Evolutionary conservation across 2,329 filamentous ascomycete species (phyloP).

Genomic region (Cordyceps militaris): DNA sequence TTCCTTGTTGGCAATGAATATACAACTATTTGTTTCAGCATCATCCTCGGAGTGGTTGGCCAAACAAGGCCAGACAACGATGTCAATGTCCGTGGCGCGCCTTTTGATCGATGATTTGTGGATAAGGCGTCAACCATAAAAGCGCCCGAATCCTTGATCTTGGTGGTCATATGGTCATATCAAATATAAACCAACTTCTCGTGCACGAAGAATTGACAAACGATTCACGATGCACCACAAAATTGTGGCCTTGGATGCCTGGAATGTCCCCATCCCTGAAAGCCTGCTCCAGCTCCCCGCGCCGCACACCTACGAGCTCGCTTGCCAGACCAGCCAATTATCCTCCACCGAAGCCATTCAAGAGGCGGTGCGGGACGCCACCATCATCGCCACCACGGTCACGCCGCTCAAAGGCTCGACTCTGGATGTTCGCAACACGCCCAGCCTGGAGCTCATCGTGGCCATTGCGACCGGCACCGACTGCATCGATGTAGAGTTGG

Average conservation of each 20-base stretch:
- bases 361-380: background rate
- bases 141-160: background rate
- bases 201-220: background rate
- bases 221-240: conserved; percentile 4
- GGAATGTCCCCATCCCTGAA: conserved; percentile 1
- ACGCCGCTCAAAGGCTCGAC: background rate
- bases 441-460: conserved; percentile 4
- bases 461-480: conserved; percentile 48
- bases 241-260: conserved; percentile 4
- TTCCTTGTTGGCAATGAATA: too few relatives aligned
- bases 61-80: background rate
- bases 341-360: background rate
- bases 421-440: background rate
- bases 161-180: background rate
- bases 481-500: conserved; percentile 64
- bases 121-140: background rate
- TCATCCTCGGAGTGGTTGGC: too few relatives aligned
- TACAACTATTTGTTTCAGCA: background rate
- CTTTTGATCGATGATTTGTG: conserved; percentile 3
- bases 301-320: conserved; percentile 6
- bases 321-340: background rate
- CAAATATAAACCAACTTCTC: background rate
- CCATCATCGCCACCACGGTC: background rate
- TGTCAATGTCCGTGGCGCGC: background rate
- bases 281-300: background rate